Evolutionary conservation across 169 alveolate species (phyloP).

Genomic region (Toxoplasma gondii): DNA sequence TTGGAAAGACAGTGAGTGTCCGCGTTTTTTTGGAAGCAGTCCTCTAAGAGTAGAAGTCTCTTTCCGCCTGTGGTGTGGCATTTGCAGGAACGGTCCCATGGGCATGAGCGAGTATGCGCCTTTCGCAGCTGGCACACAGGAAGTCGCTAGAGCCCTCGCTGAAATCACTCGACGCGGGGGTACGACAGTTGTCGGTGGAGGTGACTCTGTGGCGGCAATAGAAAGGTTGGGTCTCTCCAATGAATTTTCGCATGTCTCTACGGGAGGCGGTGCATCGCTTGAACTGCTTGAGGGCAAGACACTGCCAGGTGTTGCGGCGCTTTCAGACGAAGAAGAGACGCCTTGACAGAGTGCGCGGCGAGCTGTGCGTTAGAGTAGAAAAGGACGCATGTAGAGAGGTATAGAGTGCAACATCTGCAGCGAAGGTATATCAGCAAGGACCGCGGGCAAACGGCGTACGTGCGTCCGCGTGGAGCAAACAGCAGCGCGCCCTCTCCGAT

Average conservation of each 20-base stretch:
- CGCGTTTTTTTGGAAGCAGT: too few relatives aligned
- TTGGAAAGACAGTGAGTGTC: too few relatives aligned
- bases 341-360: neutral
- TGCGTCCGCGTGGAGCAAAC: too few relatives aligned
- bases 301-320: slow-evolving; percentile 94
- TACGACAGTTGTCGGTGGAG: slow-evolving; percentile 94
- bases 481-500: too few relatives aligned
- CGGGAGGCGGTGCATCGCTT: slow-evolving; percentile 99
- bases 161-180: slow-evolving; percentile 86
- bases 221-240: slow-evolving; percentile 83
- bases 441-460: too few relatives aligned
- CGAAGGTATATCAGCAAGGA: too few relatives aligned
- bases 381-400: too few relatives aligned
- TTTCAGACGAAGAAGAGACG: slow-evolving; percentile 52
- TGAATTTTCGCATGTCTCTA: slow-evolving; percentile 93
- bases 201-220: slow-evolving; percentile 95
- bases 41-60: too few relatives aligned
- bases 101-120: slow-evolving; percentile 94
- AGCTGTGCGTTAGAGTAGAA: too few relatives aligned
- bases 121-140: slow-evolving; percentile 89
- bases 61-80: neutral
- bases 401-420: too few relatives aligned
- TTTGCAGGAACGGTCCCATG: slow-evolving; percentile 69
- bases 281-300: slow-evolving; percentile 97
- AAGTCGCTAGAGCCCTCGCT: slow-evolving; percentile 63